phyloP scores from a whole-genome alignment of 1,139 yeast species.

The Yamadazyma buinensis region DNA sequence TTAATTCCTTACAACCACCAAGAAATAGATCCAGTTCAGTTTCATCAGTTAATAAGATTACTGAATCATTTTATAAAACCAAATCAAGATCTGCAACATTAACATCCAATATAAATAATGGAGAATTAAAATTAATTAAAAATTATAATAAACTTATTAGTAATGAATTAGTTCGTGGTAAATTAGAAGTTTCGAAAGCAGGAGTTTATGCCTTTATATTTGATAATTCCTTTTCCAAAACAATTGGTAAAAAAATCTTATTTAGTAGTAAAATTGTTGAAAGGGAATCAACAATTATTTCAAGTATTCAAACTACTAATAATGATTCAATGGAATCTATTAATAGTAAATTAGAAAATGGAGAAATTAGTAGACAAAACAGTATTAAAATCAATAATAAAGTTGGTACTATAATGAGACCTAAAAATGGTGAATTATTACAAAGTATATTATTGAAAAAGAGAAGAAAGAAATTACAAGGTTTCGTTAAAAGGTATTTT shows the following conservation, averaged over 20 bases:
- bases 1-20: conserved; percentile 9
- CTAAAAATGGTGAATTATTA: conserved; percentile 57
- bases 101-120: conserved; percentile 29
- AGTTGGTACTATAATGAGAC: conserved; percentile 21
- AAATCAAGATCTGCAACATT: conserved; percentile 36
- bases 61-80: conserved; percentile 30
- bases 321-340: conserved; percentile 3
- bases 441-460: conserved; percentile 74
- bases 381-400: not conserved
- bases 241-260: conserved; percentile 73
- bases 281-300: not conserved
- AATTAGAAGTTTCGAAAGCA: conserved; percentile 50
- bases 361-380: not conserved
- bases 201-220: conserved; percentile 84
- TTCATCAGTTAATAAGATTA: conserved; percentile 36
- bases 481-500: conserved; percentile 82
- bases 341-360: not conserved
- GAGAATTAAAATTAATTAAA: conserved; percentile 38
- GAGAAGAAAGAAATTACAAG: conserved; percentile 75
- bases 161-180: conserved; percentile 62
- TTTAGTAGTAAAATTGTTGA: conserved; percentile 54
- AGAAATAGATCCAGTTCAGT: conserved; percentile 33
- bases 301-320: not conserved
- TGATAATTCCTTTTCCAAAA: conserved; percentile 88
- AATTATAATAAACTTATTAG: conserved; percentile 47